Base-by-base conservation (phyloP, 2,329 filamentous ascomycete species). In the Samsoniella hepiali region DNA sequence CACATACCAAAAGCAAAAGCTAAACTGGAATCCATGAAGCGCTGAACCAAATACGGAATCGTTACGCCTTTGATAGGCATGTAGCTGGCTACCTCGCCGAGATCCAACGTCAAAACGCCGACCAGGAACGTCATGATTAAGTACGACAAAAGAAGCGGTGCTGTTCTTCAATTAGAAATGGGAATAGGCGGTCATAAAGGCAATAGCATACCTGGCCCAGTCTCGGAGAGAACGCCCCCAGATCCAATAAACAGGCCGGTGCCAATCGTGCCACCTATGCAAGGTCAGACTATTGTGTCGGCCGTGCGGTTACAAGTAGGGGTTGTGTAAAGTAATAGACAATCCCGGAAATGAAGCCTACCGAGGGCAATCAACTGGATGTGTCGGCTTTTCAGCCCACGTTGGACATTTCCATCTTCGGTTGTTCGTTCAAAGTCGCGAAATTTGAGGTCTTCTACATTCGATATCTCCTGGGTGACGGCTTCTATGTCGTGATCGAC, bases 71-170 rank as follows among this genome's bases (percentile, higher is more conserved):
- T 74, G 40, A 82, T 73, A 0, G 81, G 81, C 40, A 82, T 72
- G 60, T 79, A 82, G 11, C 80, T 78, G n/a, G 76, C 77, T 77
- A 84, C 82, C 70, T 84, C 82, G 54, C 78, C 81, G 47, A 83
- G 69, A 60, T 69, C 71, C 59, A 75, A 61, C 65, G 73, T 71
- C 31, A 71, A 36, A 3, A 73, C 71, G 72, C 73, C 75, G 64
- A 75, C 68, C 66, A 70, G 71, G 42, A 72, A 60, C 5, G 72
- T 72, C 73, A 72, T 75, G 65, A 75, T 72, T 29, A 73, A 61
- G 63, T 74, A 75, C 2, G 72, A 73, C 13, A 75, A 68, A 47
- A 75, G 51, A 5, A 74, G 69, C 2, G 71, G 62, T 3, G 56
- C 62, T 54, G 29, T 13, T 49, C 17, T 3, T 5, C 3, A 4